Evolutionary conservation across 2,329 filamentous ascomycete species (phyloP), one percentile per base, ranked within the genome.

Genomic region (Didymella glomerata): DNA sequence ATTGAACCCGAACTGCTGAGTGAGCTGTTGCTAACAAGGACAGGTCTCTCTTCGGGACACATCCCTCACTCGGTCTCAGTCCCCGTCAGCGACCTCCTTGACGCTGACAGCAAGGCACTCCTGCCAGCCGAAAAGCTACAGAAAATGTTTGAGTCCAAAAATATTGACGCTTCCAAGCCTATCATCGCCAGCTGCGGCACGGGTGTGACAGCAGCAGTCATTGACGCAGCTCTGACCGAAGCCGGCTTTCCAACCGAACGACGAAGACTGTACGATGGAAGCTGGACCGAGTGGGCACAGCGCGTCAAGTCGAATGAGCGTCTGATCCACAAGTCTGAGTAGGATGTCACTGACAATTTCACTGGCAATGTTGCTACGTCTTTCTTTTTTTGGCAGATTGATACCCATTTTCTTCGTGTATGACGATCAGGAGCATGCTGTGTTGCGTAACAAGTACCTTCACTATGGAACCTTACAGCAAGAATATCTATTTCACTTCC

Each of bases 181-280:
- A 91, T 97, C 66, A 90, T 98, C 68, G 90, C 88, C 48, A 94
- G 86, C 70, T 99, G 95, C 70, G 95, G 95, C 13, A 97, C 93
- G 7, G 95, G 95, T 32, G 94, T 99, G 50, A 98, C 93, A 11
- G 95, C 95, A 8, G 92, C 91, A 18, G 86, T 97, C 42, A 87
- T 99, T 41, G 95, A 99, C 74, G 90, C 93, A 36, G 95, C 93
- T 2, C 80, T 99, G 53, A 87, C 86, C 28, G 88, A 92, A 76
- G 92, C 93, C 22, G 89, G 88, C 1, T 93, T 88, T 72, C 91
- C 90, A 2, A 81, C 86, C 4, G 84, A 88, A 61, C 85, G 86
- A 54, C 86, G 91, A 66, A 88, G 85, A 73, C 83, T 99, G 22
- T 99, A 99, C 72, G 95, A 99, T 76, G 95, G 95, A 47, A 97